Base-by-base conservation (phyloP, 257 asterid species). In the Ilex aquifolium region DNA sequence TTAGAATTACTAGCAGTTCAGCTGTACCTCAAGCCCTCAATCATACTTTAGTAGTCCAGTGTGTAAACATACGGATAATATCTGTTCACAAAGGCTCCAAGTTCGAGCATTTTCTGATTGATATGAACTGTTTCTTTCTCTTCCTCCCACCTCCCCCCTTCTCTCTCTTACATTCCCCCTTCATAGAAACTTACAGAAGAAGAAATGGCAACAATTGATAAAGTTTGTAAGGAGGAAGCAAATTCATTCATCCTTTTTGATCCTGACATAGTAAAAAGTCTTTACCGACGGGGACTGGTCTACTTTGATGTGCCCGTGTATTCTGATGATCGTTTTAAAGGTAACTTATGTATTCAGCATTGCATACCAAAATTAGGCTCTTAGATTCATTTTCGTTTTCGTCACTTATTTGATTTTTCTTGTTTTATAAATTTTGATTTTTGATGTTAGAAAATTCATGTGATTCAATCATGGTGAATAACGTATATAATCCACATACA, bases 171-270 rank as follows among this genome's bases (percentile, higher is more conserved):
- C 11, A 3, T 10, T 29, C 15, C 5, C 17, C 14, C 14, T 61
- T 56, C 63, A 59, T 68, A 93, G 99, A 93, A 93, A 90, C 95
- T 93, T 74, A 77, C 99, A 36, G 99, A 93, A 74, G 99, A 90
- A 76, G 99, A 93, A 74, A 82, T 81, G 87, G 95, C 97, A 71
- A 87, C 97, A 65, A 93, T 93, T 77, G 99, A 93, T 80, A 93
- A 93, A 78, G 81, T 93, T 59, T 93, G 99, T 66, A 93, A 88
- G 80, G 99, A 93, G 82, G 99, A 90, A 81, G 99, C 85, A 56
- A 93, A 87, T 77, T 80, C 99, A 58, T 93, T 77, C 74, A 77
- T 90, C 81, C 92, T 87, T 69, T 93, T 93, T 66, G 96, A 85
- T 72, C 95, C 95, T 74, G 96, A 84, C 69, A 79, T 87, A 64